A percentile compares a stretch with the other conserved stretches of the same genome.
Evolutionary conservation across 2,329 filamentous ascomycete species (phyloP).

Genomic region (Paecilomyces niveus): DNA sequence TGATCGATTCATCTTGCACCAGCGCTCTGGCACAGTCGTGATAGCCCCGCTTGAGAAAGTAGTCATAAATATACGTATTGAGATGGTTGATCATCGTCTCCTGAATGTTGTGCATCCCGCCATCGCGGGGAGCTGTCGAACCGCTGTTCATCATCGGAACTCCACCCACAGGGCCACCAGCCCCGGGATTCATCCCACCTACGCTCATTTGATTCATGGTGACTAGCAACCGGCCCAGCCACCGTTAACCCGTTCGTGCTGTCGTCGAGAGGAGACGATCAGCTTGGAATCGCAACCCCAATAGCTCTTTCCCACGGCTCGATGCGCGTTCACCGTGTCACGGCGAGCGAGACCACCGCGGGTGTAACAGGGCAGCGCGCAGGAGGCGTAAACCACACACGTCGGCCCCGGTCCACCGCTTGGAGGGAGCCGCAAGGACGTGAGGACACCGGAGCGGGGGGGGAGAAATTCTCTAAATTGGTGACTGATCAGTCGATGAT

Average conservation of each 20-base stretch:
- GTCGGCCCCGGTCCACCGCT: background rate
- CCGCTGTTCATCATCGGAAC: constrained; percentile 50
- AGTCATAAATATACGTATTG: constrained; percentile 64
- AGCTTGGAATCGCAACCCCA: constrained; percentile 1
- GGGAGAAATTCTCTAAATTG: background rate
- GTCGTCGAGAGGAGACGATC: constrained; percentile 20
- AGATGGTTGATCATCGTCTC: constrained; percentile 38
- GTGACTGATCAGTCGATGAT: background rate
- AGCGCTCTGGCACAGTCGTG: constrained; percentile 74
- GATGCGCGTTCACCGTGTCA: constrained; percentile 27
- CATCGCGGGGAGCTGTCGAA: constrained; percentile 36
- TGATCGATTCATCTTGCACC: constrained; percentile 53
- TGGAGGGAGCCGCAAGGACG: background rate
- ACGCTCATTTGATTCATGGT: constrained; percentile 53
- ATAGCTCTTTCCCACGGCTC: constrained; percentile 4
- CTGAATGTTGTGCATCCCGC: constrained; percentile 29
- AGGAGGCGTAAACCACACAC: constrained; percentile 12
- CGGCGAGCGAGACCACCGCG: constrained; percentile 13
- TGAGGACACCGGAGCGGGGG: background rate
- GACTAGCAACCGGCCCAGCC: constrained; percentile 24
- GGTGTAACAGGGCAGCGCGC: constrained; percentile 19
- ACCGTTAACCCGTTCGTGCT: constrained; percentile 24
- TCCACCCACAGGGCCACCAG: constrained; percentile 51
- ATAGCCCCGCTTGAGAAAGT: constrained; percentile 78
- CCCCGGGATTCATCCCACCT: constrained; percentile 49